Evolutionary conservation across 1,139 yeast genomes (phyloP), one percentile per base, ranked within the genome.

Genomic region (Lodderomyces pseudojiufengensis): DNA sequence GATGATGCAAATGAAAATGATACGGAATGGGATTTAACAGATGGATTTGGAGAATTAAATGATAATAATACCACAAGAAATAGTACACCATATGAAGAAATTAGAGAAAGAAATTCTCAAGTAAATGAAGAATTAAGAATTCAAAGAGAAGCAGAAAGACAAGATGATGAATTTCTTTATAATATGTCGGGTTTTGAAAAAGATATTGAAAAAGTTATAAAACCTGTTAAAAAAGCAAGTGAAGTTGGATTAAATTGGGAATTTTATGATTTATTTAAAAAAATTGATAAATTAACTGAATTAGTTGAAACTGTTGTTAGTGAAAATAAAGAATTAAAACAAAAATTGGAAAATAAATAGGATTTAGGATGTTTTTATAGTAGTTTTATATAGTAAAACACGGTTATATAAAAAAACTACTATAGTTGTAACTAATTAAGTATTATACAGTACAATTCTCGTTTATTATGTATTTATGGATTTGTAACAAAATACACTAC

Each of bases 1-100:
- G 95, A 86, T 54, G 96, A 87, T 58, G 87, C 90, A 18, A 85
- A 85, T 54, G 94, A 84, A 50, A 53, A 65, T 25, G 87, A 87
- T 49, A 73, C 81, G 12, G 90, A 83, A 52, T 86, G 95, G 95
- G 86, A 83, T 47, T 65, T 86, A 48, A 74, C 83, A 8, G 95
- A 86, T 55, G 95, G 95, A 0, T 86, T 70, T 50, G 65, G 54
- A 24, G 63, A 55, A 14, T 52, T 20, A 12, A 46, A 44, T 22
- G 31, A 29, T 10, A 12, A 24, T 14, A 23, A 28, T n/a, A 25
- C 9, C 9, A 8, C 12, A 8, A 14, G 33, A 9, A 8, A 18
- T 9, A 37, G 50, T 27, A 70, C 67, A 8, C 73, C 60, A 60
- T 18, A 28, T 14, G 44, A 41, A 12, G 39, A 31, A 7, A 73